phyloP scores from a whole-genome alignment of 2,329 filamentous ascomycete species.

The Claviceps quebecensis region DNA sequence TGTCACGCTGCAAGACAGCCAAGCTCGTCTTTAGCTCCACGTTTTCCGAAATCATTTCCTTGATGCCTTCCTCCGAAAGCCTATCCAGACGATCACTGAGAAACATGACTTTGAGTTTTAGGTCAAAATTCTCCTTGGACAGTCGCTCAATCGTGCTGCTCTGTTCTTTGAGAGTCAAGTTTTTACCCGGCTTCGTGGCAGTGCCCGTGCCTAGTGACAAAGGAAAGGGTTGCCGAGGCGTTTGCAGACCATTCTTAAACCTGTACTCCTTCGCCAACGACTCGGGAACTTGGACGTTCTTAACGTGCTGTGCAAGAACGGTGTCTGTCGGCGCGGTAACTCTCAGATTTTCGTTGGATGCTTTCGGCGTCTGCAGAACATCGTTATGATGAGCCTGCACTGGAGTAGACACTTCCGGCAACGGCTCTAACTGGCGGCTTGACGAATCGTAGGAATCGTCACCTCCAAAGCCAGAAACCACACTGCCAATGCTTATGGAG shows the following conservation, averaged over 20 bases:
- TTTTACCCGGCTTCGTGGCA: constrained; percentile 44
- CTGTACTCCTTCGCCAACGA: constrained; percentile 78
- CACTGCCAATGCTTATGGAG: constrained; percentile 77
- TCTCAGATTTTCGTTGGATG: constrained; percentile 35
- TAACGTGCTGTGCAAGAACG: constrained; percentile 73
- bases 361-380: constrained; percentile 56
- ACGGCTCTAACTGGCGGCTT: constrained; percentile 32
- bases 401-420: constrained; percentile 34
- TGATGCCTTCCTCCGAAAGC: constrained; percentile 87
- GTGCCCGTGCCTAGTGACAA: constrained; percentile 26
- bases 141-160: constrained; percentile 92
- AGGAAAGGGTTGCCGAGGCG: constrained; percentile 38
- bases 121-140: constrained; percentile 94
- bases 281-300: constrained; percentile 81
- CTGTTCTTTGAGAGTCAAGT: constrained; percentile 88
- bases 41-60: constrained; percentile 96
- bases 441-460: constrained; percentile 39
- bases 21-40: constrained; percentile 88
- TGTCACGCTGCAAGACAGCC: constrained; percentile 79
- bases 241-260: constrained; percentile 53
- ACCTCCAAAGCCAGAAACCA: constrained; percentile 53
- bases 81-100: constrained; percentile 86
- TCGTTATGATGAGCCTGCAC: constrained; percentile 25
- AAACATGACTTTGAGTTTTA: constrained; percentile 96
- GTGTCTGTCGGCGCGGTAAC: constrained; percentile 64